A percentile compares a stretch with the other conserved stretches of the same genome.
Evolutionary conservation across 495 filamentous ascomycete species (phyloP).

Genomic region (Penicillium tannophilum): DNA sequence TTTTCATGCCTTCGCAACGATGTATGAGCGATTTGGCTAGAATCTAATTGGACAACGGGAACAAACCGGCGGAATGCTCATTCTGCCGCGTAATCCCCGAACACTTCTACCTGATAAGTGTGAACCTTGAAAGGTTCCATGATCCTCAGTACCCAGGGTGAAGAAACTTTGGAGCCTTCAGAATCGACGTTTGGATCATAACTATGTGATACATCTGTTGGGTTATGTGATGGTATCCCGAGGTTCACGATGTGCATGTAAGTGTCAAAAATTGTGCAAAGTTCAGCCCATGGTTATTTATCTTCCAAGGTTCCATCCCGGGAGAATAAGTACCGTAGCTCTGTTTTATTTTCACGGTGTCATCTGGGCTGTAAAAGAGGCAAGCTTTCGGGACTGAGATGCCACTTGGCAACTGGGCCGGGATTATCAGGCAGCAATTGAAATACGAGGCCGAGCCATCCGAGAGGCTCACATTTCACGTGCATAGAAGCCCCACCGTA

Average conservation of each 20-base stretch:
- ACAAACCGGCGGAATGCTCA: neutral
- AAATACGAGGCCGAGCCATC: conserved; percentile 14
- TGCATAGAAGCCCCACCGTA: conserved; percentile 9
- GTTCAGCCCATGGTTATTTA: too few species aligned
- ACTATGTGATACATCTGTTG: neutral
- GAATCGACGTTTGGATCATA: neutral
- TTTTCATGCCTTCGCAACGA: neutral
- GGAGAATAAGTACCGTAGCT: too few species aligned
- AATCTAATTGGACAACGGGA: neutral
- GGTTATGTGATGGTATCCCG: neutral
- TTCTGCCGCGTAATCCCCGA: neutral
- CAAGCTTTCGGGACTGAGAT: neutral
- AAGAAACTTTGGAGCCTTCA: neutral
- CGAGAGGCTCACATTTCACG: conserved; percentile 22
- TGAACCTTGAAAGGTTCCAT: neutral
- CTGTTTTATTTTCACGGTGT: too few species aligned
- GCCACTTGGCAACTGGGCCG: neutral
- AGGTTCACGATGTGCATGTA: too few species aligned
- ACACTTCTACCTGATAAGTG: neutral
- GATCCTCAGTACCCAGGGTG: neutral
- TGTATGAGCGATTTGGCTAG: neutral
- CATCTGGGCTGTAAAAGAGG: neutral
- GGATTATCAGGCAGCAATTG: neutral
- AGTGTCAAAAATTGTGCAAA: too few species aligned
- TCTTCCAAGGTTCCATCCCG: too few species aligned